phyloP scores from a whole-genome alignment of 1,139 yeast species.

The Debaryomycetaceae sp. region DNA sequence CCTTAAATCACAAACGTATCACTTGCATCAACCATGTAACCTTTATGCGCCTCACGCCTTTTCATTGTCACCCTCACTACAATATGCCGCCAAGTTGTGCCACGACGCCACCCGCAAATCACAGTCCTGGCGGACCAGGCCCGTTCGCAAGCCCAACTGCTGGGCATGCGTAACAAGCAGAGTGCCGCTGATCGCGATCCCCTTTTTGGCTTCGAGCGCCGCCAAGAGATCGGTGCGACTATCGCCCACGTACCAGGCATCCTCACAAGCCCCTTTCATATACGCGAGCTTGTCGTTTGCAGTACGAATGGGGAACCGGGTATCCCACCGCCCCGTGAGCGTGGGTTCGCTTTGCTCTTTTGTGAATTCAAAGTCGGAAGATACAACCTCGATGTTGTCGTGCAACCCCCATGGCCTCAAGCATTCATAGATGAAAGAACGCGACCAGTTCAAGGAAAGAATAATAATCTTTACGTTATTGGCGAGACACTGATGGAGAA shows the following conservation, averaged over 20 bases:
- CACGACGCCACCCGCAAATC: conserved; percentile 4
- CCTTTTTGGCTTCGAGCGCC: conserved; percentile 37
- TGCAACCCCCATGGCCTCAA: conserved; percentile 22
- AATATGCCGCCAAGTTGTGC: conserved; percentile 8
- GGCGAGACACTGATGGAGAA: conserved; percentile 15
- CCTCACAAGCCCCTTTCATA: conserved; percentile 7
- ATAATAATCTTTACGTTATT: conserved; percentile 29
- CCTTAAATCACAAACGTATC: no score
- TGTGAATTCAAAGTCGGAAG: conserved; percentile 37
- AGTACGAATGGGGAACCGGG: conserved; percentile 29
- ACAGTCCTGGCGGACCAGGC: not conserved
- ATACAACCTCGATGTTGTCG: conserved; percentile 16
- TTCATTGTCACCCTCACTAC: no score
- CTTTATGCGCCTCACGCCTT: no score
- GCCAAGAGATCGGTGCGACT: conserved; percentile 53
- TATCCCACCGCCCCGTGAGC: conserved; percentile 30
- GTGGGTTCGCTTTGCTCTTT: conserved; percentile 15
- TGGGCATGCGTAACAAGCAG: no score
- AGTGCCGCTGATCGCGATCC: conserved; percentile 27
- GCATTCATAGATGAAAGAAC: conserved; percentile 32
- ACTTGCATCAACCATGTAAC: no score
- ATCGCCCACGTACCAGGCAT: conserved; percentile 48
- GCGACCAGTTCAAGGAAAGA: conserved; percentile 60
- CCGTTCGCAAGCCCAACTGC: no score
- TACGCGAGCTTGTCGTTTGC: conserved; percentile 42